Base-by-base conservation (phyloP, 306 rosid genomes). In the Cyclanthera cordifolia region DNA sequence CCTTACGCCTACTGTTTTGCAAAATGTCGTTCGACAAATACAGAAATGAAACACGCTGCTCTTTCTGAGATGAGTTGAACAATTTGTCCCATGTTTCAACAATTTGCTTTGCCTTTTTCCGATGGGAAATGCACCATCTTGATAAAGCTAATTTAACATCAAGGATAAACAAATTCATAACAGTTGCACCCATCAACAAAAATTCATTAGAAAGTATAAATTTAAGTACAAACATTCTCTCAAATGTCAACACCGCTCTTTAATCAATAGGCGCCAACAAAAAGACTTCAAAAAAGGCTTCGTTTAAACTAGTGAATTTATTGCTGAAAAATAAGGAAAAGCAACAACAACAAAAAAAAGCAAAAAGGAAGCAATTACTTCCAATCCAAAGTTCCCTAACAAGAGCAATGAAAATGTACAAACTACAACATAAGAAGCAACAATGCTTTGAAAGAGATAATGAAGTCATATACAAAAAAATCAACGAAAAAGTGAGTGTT, bases 1-100 rank as follows among this genome's bases (percentile, higher is more conserved):
- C 97, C 76, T 84, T 86, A 71, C 97, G 84, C 87, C 86, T 82
- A 75, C 97, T 90, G 74, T 90, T 90, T 83, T 90, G 97, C 81
- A 90, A 76, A 77, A 90, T 90, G 82, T 90, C 97, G 74, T 90
- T 90, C 9, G 95, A 90, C 86, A 90, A 76, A 76, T 90, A 84
- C 39, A 90, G 81, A 81, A 86, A 84, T 50, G 95, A 79, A 70
- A 90, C 82, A 7, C 84, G 79, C 81, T 77, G 90, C 60, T 90
- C 97, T 73, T 78, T 84, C 76, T 86, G 95, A 51, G 93, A 83
- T 65, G 87, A 85, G 72, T 81, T 90, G 85, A 90, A 90, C 72
- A 68, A 79, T 72, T 86, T 90, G 47, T 86, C 93, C 97, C 97
- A 90, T 70, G 83, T 86, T 83, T 88, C 95, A 79, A 90, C 90